Evolutionary conservation across 176 grass and related monocot species (phyloP).

Genomic region (Pharus latifolius): DNA sequence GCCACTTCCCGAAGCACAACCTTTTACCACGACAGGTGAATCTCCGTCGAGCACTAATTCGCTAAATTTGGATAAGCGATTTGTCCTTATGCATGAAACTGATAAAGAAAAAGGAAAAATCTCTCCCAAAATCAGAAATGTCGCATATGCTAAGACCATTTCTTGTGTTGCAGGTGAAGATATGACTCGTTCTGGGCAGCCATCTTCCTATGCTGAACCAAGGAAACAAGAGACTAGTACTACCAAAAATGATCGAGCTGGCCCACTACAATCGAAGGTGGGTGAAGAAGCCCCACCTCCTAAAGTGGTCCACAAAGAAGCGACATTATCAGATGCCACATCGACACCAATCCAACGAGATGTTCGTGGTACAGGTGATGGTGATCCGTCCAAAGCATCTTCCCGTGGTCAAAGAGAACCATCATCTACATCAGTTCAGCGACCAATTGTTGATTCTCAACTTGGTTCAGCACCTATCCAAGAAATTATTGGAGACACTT

Average conservation of each 20-base stretch:
- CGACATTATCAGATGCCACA: no score
- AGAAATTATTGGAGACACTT: no score
- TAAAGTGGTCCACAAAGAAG: no score
- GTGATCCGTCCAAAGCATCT: no score
- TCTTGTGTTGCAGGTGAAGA: conserved; percentile 11
- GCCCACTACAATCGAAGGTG: background rate
- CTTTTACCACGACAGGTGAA: background rate
- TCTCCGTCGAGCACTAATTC: background rate
- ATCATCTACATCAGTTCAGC: no score
- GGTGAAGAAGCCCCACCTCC: no score
- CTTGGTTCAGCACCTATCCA: no score
- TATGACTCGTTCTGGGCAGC: background rate
- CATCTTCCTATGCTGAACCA: background rate
- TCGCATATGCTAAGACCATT: background rate
- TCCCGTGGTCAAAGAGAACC: no score
- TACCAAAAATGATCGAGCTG: background rate
- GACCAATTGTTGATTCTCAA: no score
- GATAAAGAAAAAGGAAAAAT: background rate
- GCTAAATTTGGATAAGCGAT: background rate
- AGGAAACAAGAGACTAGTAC: background rate
- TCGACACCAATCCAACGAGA: no score
- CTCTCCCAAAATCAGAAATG: background rate
- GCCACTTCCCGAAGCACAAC: background rate
- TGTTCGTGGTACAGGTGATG: no score
- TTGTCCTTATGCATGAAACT: background rate